Evolutionary conservation across 106 monocot species (phyloP).

Genomic region (Allium fistulosum): DNA sequence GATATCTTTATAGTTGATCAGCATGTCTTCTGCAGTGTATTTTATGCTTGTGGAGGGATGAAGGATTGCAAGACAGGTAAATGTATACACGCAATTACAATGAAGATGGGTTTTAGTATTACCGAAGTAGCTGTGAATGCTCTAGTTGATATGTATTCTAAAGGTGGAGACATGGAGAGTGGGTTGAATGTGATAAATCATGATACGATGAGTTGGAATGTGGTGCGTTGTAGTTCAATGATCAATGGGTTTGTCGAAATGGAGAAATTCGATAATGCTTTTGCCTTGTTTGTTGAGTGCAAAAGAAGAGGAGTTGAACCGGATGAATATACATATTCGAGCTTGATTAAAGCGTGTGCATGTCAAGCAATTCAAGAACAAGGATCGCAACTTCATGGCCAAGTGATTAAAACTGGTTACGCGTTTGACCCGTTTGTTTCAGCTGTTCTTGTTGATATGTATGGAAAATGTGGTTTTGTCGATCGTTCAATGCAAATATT

Average conservation of each 20-base stretch:
- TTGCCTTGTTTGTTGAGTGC: conserved; percentile 18
- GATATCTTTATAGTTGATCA: conserved; percentile 11
- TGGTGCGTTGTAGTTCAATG: conserved; percentile 39
- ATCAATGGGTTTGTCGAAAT: conserved; percentile 47
- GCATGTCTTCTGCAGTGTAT: conserved; percentile 31
- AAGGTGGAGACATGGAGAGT: conserved; percentile 34
- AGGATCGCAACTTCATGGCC: conserved; percentile 39
- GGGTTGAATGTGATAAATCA: conserved; percentile 9
- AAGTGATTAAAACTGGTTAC: conserved; percentile 31
- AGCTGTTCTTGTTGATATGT: conserved; percentile 43
- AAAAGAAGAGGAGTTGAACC: conserved; percentile 18
- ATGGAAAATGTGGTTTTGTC: conserved; percentile 49
- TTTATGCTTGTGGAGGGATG: conserved; percentile 24
- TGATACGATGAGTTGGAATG: conserved; percentile 22
- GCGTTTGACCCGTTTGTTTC: conserved; percentile 24
- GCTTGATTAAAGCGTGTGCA: conserved; percentile 48
- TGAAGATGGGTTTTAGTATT: conserved; percentile 22
- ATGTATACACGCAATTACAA: conserved; percentile 14
- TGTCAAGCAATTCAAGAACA: conserved; percentile 28
- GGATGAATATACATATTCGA: conserved; percentile 57
- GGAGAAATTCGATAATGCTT: conserved; percentile 24
- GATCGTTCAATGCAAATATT: conserved; percentile 26
- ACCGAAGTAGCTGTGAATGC: conserved; percentile 20
- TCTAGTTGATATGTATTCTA: conserved; percentile 37
- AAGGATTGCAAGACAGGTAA: conserved; percentile 12